Percentiles rank a stretch among this genome's conserved stretches.
Conservation (phyloP, 2,329 filamentous ascomycete genomes). For the Chalaropsis thielavioides region DNA sequence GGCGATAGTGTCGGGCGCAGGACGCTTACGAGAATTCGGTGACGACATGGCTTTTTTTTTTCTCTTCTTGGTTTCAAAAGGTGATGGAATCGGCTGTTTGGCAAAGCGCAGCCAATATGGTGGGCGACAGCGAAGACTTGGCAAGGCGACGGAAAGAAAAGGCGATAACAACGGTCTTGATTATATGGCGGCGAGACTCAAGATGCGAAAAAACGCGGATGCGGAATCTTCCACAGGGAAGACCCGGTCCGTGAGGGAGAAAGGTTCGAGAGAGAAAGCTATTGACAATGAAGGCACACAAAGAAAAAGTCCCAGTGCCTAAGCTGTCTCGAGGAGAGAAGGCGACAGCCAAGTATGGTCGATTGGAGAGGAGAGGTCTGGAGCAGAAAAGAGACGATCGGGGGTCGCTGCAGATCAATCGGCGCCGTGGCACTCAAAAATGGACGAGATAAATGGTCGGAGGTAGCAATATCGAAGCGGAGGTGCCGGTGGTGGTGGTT, state of each 20-base stretch:
- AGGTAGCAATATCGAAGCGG: background rate
- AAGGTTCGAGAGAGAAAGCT: background rate
- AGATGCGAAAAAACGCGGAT: conserved; percentile 2
- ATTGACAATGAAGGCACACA: background rate
- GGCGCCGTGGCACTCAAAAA: conserved; percentile 7
- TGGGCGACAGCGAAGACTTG: background rate
- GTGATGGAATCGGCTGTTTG: background rate
- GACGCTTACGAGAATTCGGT: conserved; percentile 16
- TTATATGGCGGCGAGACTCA: background rate
- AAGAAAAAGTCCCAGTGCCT: background rate
- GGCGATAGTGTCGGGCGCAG: conserved; percentile 11
- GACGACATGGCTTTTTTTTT: conserved; percentile 12
- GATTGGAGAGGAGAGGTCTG: background rate
- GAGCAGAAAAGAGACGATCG: background rate
- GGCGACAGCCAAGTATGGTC: background rate
- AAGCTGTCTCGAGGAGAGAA: background rate
- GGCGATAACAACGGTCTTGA: background rate
- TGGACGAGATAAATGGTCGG: background rate
- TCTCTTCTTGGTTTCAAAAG: background rate
- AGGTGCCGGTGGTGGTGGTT: background rate
- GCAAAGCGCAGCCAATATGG: background rate
- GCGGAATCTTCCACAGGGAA: conserved; percentile 16
- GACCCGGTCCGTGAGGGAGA: conserved; percentile 13
- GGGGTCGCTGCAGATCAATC: conserved; percentile 11
- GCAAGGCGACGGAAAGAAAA: background rate